Conservation (phyloP, 805 yeast species). For the Yarrowia keelungensis region DNA sequence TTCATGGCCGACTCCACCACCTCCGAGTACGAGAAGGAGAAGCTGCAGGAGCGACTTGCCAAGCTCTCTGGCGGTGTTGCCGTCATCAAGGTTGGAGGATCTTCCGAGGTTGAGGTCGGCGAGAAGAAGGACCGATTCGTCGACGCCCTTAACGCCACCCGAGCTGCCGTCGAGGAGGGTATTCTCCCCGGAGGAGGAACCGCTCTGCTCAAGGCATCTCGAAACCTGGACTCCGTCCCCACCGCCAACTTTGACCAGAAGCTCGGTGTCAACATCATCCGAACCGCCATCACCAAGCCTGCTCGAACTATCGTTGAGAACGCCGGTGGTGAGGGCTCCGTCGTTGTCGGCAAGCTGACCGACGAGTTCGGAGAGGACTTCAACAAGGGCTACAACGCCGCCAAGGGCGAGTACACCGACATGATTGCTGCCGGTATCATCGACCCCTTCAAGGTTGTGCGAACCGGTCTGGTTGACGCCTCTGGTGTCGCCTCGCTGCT, state of each 20-base stretch:
- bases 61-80: constrained; percentile 99
- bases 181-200: constrained; percentile 99
- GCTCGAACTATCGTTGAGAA: constrained; percentile 94
- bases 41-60: constrained; percentile 96
- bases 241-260: constrained; percentile 93
- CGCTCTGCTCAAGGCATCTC: constrained; percentile 91
- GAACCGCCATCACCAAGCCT: constrained; percentile 91
- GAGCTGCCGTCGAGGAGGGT: constrained; percentile 99
- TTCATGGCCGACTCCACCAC: constrained; percentile 76
- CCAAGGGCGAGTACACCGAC: constrained; percentile 92
- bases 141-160: constrained; percentile 97
- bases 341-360: constrained; percentile 85
- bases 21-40: constrained; percentile 90
- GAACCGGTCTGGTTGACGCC: constrained; percentile 94
- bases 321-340: constrained; percentile 98
- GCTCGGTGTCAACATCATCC: constrained; percentile 92
- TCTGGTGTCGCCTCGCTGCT: constrained; percentile 96
- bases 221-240: constrained; percentile 70
- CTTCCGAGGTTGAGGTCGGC: constrained; percentile 97
- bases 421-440: constrained; percentile 97
- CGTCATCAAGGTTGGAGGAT: constrained; percentile 95
- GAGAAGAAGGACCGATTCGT: constrained; percentile 99
- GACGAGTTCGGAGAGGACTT: constrained; percentile 69
- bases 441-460: constrained; percentile 98
- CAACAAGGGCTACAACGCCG: constrained; percentile 88